Base-by-base conservation (phyloP, 2,329 filamentous ascomycete species). In the Lachnellula arida region DNA sequence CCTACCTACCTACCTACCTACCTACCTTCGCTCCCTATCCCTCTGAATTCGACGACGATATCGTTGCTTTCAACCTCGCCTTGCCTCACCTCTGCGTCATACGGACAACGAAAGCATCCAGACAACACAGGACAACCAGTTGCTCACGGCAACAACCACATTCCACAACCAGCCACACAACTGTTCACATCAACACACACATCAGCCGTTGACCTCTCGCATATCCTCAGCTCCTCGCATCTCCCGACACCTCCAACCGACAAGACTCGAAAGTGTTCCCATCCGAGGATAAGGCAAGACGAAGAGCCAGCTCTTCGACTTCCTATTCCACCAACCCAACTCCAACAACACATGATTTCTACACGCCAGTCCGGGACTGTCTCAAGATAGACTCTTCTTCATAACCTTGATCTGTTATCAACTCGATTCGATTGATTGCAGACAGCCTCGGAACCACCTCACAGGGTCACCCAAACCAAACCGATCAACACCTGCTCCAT, bases 291-390 rank as follows among this genome's bases (percentile, higher is more conserved):
- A 61, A 61, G 66, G 19, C 64, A 60, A 66, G 67, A 65, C 65
- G 63, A 74, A 74, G 76, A 79, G 76, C 78, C 71, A 77, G 72
- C 74, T 75, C 73, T 78, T 75, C 71, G 66, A 73, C 71, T 69
- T 68, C 72, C 71, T 74, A 68, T 73, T 73, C 71, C 64, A 67
- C 68, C 64, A 69, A 75, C 64, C 67, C 66, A 66, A 60, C 67
- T 62, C 53, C 56, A 61, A 57, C 62, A 63, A 68, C 73, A 73
- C 69, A 76, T 76, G 74, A 71, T 71, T 68, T 72, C 71, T 65
- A 67, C 62, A 62, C 63, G 65, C 68, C 68, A 65, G 62, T 61
- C 66, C 67, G 69, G 72, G 70, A 67, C 71, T 69, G 70, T 73
- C 68, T 69, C 63, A 54, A 61, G 59, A 64, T 68, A 66, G 67